These are phyloP conservation scores for Metschnikowia vanudenii DNA, from an alignment of 805 yeast genomes.

Conservation along the genomic window DNA sequence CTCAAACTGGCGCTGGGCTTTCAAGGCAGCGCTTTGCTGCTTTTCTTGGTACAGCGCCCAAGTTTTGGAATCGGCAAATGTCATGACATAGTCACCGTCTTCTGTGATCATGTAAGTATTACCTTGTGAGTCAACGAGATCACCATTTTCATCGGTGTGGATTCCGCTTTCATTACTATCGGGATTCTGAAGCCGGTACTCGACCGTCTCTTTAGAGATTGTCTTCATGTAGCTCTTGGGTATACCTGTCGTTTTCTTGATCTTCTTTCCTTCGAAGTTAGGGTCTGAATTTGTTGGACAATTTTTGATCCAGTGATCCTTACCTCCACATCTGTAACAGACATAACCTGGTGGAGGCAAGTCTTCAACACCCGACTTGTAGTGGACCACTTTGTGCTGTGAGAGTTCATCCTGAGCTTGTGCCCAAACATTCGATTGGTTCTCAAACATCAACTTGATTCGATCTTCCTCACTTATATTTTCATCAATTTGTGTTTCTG, in stretches of 20 bases:
- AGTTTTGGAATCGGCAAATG: conserved; percentile 89
- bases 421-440: conserved; percentile 93
- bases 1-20: conserved; percentile 54
- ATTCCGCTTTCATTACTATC: conserved; percentile 29
- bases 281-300: conserved; percentile 96
- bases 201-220: conserved; percentile 73
- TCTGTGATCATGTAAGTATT: conserved; percentile 81
- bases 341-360: conserved; percentile 94
- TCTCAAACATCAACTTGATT: conserved; percentile 86
- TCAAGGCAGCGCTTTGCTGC: conserved; percentile 47
- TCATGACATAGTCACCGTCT: conserved; percentile 92
- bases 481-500: conserved; percentile 32
- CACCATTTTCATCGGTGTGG: conserved; percentile 42
- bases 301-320: conserved; percentile 89
- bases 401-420: conserved; percentile 91
- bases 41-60: conserved; percentile 86
- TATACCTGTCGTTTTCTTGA: conserved; percentile 94
- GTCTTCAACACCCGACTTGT: conserved; percentile 57
- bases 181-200: conserved; percentile 41
- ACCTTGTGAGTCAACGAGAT: conserved; percentile 44
- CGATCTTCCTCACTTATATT: conserved; percentile 77
- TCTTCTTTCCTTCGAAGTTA: conserved; percentile 86
- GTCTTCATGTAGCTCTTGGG: conserved; percentile 90
- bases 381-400: conserved; percentile 72
- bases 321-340: conserved; percentile 94